These are phyloP conservation scores for Aphanomyces stellatus DNA, from an alignment of 352 stramenopile genomes.

Conservation along the genomic window DNA sequence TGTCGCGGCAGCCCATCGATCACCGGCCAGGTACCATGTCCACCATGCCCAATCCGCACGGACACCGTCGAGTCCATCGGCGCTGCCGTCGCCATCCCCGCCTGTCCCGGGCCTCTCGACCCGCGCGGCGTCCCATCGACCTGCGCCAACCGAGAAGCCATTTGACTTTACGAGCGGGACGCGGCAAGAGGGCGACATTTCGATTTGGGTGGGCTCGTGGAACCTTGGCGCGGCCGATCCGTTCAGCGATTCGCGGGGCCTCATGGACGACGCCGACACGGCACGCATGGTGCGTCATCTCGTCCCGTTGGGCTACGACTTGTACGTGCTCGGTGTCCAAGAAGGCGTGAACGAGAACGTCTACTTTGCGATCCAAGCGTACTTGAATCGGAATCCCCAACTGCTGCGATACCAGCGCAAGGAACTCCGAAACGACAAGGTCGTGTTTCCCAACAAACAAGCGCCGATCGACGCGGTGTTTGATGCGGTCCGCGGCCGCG, in stretches of 20 bases:
- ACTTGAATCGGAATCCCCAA: constrained; percentile 60
- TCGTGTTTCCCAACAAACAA: constrained; percentile 55
- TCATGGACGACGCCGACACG: constrained; percentile 67
- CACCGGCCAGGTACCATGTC: neutral
- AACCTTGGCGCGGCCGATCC: constrained; percentile 80
- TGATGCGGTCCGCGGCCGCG: constrained; percentile 67
- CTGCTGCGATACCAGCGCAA: constrained; percentile 56
- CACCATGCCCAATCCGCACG: neutral
- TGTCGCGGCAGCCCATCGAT: neutral
- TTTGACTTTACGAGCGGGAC: neutral
- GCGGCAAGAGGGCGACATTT: constrained; percentile 33
- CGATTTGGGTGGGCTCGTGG: constrained; percentile 80
- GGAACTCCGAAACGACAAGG: constrained; percentile 69
- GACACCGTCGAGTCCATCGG: neutral
- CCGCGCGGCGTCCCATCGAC: neutral
- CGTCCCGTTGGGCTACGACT: constrained; percentile 65
- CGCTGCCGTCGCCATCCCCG: neutral
- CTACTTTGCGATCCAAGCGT: constrained; percentile 70
- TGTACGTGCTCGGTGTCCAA: constrained; percentile 82
- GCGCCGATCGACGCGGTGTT: constrained; percentile 56
- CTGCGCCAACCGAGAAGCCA: neutral
- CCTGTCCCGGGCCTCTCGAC: neutral
- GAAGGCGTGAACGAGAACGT: constrained; percentile 80
- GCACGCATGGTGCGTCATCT: constrained; percentile 66
- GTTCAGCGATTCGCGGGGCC: constrained; percentile 56